These are phyloP conservation scores for Colletotrichum falcatum DNA, from an alignment of 2,329 filamentous ascomycete species.

Conservation along the genomic window DNA sequence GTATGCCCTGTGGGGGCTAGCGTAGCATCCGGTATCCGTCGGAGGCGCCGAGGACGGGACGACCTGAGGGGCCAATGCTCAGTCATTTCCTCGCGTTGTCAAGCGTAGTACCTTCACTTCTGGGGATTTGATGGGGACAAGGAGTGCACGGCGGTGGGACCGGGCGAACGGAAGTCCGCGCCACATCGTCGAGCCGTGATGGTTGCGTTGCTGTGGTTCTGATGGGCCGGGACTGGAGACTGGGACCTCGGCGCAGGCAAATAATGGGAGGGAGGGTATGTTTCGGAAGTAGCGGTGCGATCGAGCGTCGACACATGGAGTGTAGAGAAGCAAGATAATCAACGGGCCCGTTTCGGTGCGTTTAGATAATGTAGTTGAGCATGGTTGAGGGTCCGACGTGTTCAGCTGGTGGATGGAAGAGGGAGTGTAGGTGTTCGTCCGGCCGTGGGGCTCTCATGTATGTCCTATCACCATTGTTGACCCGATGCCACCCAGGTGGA, in stretches of 20 bases:
- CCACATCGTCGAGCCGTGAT: background rate
- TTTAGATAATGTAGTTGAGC: background rate
- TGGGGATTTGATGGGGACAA: slow-evolving; percentile 23
- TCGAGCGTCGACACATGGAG: background rate
- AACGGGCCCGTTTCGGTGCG: background rate
- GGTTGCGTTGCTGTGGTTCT: background rate
- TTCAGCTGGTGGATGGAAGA: slow-evolving; percentile 1
- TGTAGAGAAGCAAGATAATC: slow-evolving; percentile 19
- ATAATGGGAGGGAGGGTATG: slow-evolving; percentile 23
- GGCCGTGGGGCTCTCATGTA: background rate
- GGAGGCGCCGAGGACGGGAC: slow-evolving; percentile 37
- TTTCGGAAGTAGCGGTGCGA: slow-evolving; percentile 11
- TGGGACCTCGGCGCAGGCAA: background rate
- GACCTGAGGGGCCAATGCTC: slow-evolving; percentile 35
- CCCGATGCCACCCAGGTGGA: background rate
- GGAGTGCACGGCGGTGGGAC: slow-evolving; percentile 10
- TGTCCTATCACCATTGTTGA: background rate
- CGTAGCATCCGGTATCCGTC: slow-evolving; percentile 31
- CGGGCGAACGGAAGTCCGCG: slow-evolving; percentile 35
- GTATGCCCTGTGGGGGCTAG: slow-evolving; percentile 23
- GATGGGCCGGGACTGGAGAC: background rate
- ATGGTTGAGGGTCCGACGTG: slow-evolving; percentile 18
- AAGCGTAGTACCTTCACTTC: background rate
- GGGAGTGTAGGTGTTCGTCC: slow-evolving; percentile 3
- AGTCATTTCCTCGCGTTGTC: slow-evolving; percentile 13